phyloP scores from a whole-genome alignment of 2,329 filamentous ascomycete genomes.

The Fusarium anguioides region DNA sequence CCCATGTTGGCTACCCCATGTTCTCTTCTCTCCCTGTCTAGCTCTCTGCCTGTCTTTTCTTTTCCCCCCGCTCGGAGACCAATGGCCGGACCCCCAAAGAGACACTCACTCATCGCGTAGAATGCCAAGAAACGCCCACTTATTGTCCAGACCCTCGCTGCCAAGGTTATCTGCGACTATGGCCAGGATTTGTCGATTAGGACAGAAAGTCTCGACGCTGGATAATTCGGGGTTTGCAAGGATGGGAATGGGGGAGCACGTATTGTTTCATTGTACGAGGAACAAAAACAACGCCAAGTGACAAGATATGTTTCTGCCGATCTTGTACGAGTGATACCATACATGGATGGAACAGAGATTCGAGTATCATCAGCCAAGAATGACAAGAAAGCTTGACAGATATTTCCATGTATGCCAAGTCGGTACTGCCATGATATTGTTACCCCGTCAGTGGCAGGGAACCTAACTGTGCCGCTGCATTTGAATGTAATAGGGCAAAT shows the following conservation, averaged over 20 bases:
- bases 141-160: slow-evolving; percentile 22
- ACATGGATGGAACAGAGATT: slow-evolving; percentile 15
- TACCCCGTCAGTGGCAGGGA: not conserved
- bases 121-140: slow-evolving; percentile 22
- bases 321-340: slow-evolving; percentile 11
- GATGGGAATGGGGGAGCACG: not conserved
- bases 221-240: slow-evolving; percentile 23
- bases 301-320: slow-evolving; percentile 9
- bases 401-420: slow-evolving; percentile 32
- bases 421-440: slow-evolving; percentile 20
- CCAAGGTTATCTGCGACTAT: slow-evolving; percentile 1
- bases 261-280: slow-evolving; percentile 35
- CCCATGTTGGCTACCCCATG: slow-evolving; percentile 29
- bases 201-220: slow-evolving; percentile 21
- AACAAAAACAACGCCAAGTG: not conserved
- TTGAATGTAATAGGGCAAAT: slow-evolving; percentile 19
- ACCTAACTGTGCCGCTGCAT: not conserved
- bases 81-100: slow-evolving; percentile 40
- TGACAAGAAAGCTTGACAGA: slow-evolving; percentile 24
- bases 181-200: not conserved
- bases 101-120: not conserved
- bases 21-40: slow-evolving; percentile 2
- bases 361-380: slow-evolving; percentile 25
- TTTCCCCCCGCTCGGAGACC: slow-evolving; percentile 30
- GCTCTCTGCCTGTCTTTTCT: no score